Evolutionary conservation across 495 filamentous ascomycete genomes (phyloP).

Genomic region (Aspergillus mulundensis): DNA sequence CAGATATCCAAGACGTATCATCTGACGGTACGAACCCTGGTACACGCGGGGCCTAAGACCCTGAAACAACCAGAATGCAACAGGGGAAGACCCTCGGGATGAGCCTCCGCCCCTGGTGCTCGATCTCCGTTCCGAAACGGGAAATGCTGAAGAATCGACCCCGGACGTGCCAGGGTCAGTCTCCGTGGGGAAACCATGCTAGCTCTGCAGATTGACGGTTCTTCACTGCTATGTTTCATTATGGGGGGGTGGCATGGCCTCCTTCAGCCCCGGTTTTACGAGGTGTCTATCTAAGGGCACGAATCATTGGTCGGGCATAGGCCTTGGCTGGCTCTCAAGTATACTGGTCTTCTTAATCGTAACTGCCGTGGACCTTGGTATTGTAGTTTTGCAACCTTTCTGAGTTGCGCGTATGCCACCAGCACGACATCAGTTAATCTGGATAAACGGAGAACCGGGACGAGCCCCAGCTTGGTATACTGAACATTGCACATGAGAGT

Average conservation of each 20-base stretch:
- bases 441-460: too few relatives aligned
- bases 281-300: background rate
- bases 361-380: too few relatives aligned
- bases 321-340: background rate
- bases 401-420: background rate
- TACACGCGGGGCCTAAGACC: background rate
- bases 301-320: background rate
- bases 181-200: constrained; percentile 5
- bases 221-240: background rate
- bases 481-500: background rate
- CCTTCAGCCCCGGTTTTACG: background rate
- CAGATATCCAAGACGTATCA: background rate
- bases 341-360: background rate
- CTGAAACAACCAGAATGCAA: background rate
- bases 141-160: background rate
- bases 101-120: background rate
- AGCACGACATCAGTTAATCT: too few relatives aligned
- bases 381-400: too few relatives aligned
- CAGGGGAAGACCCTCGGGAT: background rate
- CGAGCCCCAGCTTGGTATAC: background rate
- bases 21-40: background rate
- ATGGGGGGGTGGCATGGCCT: too few relatives aligned
- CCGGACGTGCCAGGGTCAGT: background rate
- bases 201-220: background rate
- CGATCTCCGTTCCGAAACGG: constrained; percentile 1